These are phyloP conservation scores for Candida incommunis DNA, from an alignment of 805 yeast species.

Conservation along the genomic window DNA sequence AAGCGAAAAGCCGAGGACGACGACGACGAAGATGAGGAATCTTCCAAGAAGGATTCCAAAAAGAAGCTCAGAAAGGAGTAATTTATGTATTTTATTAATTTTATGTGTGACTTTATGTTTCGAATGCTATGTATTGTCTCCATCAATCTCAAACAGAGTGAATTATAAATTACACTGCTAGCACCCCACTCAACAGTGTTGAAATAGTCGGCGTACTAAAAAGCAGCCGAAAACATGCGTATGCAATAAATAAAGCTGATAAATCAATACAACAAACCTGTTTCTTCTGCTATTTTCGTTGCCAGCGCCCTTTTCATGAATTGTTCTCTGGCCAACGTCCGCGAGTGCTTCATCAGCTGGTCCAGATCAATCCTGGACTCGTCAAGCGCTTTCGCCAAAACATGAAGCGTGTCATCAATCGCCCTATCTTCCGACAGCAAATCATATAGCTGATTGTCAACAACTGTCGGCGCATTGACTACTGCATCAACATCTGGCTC, in stretches of 20 bases:
- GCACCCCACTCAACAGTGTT: too few relatives aligned
- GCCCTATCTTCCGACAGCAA: constrained; percentile 55
- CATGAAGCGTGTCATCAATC: constrained; percentile 49
- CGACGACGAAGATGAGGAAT: constrained; percentile 33
- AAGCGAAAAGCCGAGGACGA: constrained; percentile 41
- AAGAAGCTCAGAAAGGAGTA: constrained; percentile 20
- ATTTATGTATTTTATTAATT: constrained; percentile 3
- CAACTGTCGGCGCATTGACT: constrained; percentile 37
- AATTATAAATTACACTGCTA: background rate
- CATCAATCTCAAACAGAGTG: too few relatives aligned
- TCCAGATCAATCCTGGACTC: constrained; percentile 30
- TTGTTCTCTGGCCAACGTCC: constrained; percentile 51
- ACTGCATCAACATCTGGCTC: constrained; percentile 29
- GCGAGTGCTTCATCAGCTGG: constrained; percentile 30
- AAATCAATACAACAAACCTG: constrained; percentile 1
- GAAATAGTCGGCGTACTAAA: too few relatives aligned
- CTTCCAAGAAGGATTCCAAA: constrained; percentile 39
- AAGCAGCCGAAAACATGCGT: too few relatives aligned
- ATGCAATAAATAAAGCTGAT: background rate
- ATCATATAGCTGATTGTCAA: constrained; percentile 47
- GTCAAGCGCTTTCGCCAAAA: constrained; percentile 43
- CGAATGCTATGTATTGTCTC: too few relatives aligned
- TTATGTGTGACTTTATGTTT: background rate
- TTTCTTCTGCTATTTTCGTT: background rate
- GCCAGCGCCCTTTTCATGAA: constrained; percentile 37